A percentile compares a stretch with the other conserved stretches of the same genome.
Evolutionary conservation across 225 moss, liverwort and hornwort genomes (phyloP).

Genomic region (Lunularia cruciata): DNA sequence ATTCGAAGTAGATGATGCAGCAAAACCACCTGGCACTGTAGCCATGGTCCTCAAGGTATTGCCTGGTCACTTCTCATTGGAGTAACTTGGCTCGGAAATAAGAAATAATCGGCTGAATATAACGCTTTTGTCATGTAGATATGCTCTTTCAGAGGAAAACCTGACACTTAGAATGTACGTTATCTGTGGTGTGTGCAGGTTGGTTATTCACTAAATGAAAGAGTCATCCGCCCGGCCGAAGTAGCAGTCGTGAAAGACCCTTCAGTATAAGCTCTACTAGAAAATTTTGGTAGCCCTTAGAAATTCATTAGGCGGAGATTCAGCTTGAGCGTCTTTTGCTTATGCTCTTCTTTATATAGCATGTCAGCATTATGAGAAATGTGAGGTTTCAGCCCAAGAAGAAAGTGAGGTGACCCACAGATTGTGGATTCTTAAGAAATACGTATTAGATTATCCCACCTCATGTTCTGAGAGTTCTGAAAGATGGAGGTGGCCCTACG

Average conservation of each 20-base stretch:
- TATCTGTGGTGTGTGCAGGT: slow-evolving; percentile 42
- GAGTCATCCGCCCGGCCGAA: slow-evolving; percentile 84
- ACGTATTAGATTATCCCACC: not conserved
- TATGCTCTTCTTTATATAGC: not conserved
- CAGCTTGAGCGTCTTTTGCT: not conserved
- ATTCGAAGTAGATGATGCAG: slow-evolving; percentile 68
- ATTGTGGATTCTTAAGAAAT: slow-evolving; percentile 4
- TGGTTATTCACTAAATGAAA: slow-evolving; percentile 78
- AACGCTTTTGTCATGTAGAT: too few species aligned
- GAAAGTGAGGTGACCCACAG: not conserved
- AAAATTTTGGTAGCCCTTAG: slow-evolving; percentile 41
- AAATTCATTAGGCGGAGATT: slow-evolving; percentile 18
- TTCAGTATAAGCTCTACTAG: slow-evolving; percentile 18
- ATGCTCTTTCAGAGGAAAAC: too few species aligned
- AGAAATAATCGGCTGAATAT: not conserved
- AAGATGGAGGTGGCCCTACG: not conserved
- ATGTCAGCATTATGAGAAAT: not conserved
- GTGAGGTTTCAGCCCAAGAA: not conserved
- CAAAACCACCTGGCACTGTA: slow-evolving; percentile 63
- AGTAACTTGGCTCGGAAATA: not conserved
- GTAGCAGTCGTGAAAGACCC: slow-evolving; percentile 75
- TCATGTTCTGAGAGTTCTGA: not conserved
- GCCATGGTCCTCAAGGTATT: slow-evolving; percentile 78
- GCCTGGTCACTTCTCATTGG: too few species aligned
- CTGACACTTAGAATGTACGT: too few species aligned